Evolutionary conservation across 805 yeast species (phyloP).

Genomic region (Candida coquimbonensis): DNA sequence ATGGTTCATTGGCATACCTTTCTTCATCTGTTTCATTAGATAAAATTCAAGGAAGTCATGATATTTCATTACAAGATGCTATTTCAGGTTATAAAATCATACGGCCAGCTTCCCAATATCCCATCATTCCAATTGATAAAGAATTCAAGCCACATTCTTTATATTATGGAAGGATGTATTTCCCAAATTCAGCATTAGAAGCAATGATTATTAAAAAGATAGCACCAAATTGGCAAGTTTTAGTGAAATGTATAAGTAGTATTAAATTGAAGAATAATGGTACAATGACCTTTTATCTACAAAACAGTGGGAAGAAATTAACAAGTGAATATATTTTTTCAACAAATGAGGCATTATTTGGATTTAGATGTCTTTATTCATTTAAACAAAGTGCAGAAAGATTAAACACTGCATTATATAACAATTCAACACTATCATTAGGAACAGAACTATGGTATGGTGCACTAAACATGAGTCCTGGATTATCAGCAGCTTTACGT

Average conservation of each 20-base stretch:
- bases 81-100: conserved; percentile 61
- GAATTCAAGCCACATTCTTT: conserved; percentile 32
- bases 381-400: conserved; percentile 34
- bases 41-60: conserved; percentile 42
- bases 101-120: conserved; percentile 31
- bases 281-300: conserved; percentile 61
- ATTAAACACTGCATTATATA: conserved; percentile 38
- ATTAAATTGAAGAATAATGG: conserved; percentile 47
- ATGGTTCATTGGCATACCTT: conserved; percentile 79
- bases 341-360: conserved; percentile 76
- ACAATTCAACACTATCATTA: conserved; percentile 58
- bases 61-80: conserved; percentile 56
- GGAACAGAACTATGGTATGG: conserved; percentile 93
- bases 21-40: conserved; percentile 58
- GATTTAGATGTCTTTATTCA: conserved; percentile 73
- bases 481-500: conserved; percentile 76
- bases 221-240: conserved; percentile 51
- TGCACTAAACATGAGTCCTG: conserved; percentile 77
- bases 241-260: conserved; percentile 71
- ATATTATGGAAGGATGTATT: conserved; percentile 78
- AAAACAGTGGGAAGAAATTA: conserved; percentile 54
- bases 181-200: conserved; percentile 82
- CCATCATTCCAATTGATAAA: not conserved
- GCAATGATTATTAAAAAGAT: conserved; percentile 74
- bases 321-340: conserved; percentile 74